These are phyloP conservation scores for Entomortierella parvispora DNA, from an alignment of 192 early-diverging fungal genomes.

Conservation along the genomic window DNA sequence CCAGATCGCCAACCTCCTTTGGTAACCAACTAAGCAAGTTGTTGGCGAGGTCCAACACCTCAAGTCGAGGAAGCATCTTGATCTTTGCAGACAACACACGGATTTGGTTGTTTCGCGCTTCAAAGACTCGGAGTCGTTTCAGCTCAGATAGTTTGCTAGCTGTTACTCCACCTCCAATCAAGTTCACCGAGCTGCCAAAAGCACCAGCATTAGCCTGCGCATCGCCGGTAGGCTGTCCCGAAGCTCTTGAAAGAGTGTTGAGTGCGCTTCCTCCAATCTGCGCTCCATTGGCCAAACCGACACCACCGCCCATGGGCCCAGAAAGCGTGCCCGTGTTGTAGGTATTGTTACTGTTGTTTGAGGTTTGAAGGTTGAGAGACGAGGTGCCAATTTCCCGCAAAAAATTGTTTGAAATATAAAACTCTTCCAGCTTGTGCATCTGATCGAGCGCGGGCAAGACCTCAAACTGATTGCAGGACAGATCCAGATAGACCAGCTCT, in stretches of 20 bases:
- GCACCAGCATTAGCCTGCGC: neutral
- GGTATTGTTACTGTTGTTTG: conserved; percentile 12
- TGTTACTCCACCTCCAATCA: conserved; percentile 32
- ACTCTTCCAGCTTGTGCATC: conserved; percentile 49
- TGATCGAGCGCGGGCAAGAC: conserved; percentile 48
- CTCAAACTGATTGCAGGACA: conserved; percentile 55
- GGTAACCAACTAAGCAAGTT: conserved; percentile 51
- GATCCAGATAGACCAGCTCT: conserved; percentile 41
- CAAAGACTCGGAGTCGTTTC: conserved; percentile 46
- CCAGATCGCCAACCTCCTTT: conserved; percentile 46
- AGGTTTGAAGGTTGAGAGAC: conserved; percentile 28
- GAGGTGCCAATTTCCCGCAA: conserved; percentile 49
- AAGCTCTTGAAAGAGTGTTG: neutral
- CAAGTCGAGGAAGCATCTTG: conserved; percentile 35
- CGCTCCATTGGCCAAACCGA: neutral
- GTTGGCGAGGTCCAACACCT: conserved; percentile 49
- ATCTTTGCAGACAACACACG: conserved; percentile 57
- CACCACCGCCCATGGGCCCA: conserved; percentile 7
- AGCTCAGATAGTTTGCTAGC: conserved; percentile 50
- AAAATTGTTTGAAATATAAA: conserved; percentile 54
- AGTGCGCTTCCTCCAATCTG: conserved; percentile 2
- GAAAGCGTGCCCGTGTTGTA: conserved; percentile 11
- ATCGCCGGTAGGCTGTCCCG: neutral
- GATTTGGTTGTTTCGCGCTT: conserved; percentile 59
- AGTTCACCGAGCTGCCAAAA: neutral